Percentiles rank a stretch among this genome's conserved stretches.
phyloP scores from a whole-genome alignment of 164 flowering plant species.

The Umbilicus rupestris region DNA sequence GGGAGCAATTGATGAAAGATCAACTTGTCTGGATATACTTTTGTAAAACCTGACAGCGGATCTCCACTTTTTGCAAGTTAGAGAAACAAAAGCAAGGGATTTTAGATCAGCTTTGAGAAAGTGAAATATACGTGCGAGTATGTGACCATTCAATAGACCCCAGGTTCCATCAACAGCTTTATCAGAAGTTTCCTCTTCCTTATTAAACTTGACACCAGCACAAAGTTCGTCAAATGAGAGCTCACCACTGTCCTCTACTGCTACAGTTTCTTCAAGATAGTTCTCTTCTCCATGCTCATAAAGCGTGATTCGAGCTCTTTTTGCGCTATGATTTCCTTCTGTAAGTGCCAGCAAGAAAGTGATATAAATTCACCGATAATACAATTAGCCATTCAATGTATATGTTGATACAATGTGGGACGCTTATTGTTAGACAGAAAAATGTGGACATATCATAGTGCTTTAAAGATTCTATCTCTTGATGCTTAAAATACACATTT shows the following conservation, averaged over 20 bases:
- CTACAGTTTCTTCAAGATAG: constrained; percentile 36
- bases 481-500: background rate
- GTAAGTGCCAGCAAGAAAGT: constrained; percentile 7
- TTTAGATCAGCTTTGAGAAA: constrained; percentile 67
- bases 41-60: constrained; percentile 56
- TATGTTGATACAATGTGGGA: background rate
- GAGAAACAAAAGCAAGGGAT: constrained; percentile 62
- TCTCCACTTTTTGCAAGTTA: constrained; percentile 86
- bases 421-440: background rate
- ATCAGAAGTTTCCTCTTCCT: constrained; percentile 24
- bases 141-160: constrained; percentile 64
- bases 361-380: background rate
- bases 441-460: background rate
- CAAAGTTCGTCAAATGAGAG: constrained; percentile 62
- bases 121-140: constrained; percentile 78
- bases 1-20: constrained; percentile 58
- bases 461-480: background rate
- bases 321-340: constrained; percentile 38
- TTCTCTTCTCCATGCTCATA: constrained; percentile 56
- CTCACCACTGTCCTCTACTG: constrained; percentile 24
- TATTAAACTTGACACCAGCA: constrained; percentile 31
- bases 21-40: constrained; percentile 47
- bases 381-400: background rate
- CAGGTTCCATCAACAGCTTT: constrained; percentile 39
- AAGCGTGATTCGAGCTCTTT: constrained; percentile 41